Percentiles rank a stretch among this genome's conserved stretches.
Conservation (phyloP, 306 rosid genomes). For the Prunus dulcis region DNA sequence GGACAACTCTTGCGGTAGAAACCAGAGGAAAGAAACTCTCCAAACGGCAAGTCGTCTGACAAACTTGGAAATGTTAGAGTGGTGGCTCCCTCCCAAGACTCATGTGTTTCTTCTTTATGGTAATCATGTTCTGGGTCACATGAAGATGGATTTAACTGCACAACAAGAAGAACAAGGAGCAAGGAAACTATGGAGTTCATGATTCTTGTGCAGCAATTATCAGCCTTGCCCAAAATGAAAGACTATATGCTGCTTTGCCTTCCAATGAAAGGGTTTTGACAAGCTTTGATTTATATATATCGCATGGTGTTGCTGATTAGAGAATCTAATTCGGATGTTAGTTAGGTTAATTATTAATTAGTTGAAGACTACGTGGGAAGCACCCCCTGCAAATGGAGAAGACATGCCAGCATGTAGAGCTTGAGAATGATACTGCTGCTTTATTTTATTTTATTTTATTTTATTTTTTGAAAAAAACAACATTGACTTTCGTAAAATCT, state of each 20-base stretch:
- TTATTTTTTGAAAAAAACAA: not conserved
- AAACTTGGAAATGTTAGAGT: slow-evolving; percentile 40
- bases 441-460: not conserved
- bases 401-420: slow-evolving; percentile 40
- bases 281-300: not conserved
- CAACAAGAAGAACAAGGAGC: slow-evolving; percentile 27
- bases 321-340: not conserved
- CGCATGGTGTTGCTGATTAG: not conserved
- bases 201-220: not conserved
- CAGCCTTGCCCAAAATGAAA: not conserved
- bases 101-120: slow-evolving; percentile 3
- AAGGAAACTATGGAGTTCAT: slow-evolving; percentile 28
- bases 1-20: slow-evolving; percentile 61
- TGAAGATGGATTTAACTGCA: slow-evolving; percentile 31
- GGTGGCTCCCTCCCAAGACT: slow-evolving; percentile 18
- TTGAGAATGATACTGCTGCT: not conserved
- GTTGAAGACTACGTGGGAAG: slow-evolving; percentile 34
- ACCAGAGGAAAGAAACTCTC: slow-evolving; percentile 45
- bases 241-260: not conserved
- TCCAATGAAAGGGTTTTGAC: slow-evolving; percentile 4
- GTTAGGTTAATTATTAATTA: not conserved
- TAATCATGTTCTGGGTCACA: not conserved
- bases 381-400: slow-evolving; percentile 17
- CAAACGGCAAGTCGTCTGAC: slow-evolving; percentile 26
- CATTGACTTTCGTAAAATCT: not conserved